Base-by-base conservation (phyloP, 2,329 filamentous ascomycete genomes). In the Zymoseptoria brevis region DNA sequence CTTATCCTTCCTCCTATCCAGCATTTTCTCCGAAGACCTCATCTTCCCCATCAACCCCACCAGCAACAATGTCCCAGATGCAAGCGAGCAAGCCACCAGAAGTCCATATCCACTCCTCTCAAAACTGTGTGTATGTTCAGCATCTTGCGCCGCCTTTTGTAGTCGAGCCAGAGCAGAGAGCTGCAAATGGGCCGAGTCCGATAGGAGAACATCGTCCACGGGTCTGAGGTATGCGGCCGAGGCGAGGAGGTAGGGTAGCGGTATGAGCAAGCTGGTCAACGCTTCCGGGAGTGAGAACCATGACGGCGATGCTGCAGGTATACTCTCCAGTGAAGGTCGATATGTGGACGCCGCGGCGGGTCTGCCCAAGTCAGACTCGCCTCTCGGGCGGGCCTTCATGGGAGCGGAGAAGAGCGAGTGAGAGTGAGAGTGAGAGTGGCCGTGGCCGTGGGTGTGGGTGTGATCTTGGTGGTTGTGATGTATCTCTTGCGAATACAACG, bases 221-320 rank as follows among this genome's bases (percentile, higher is more conserved):
- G 61, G 60, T n/a, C 64, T 64, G 7, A 75, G 75, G 61, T 77
- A 79, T 57, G 76, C 76, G 16, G 78, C 68, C 6, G 77, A 77
- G 6, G 76, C 77, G 55, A 81, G 71, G 56, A 80, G 64, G 59
- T 75, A 80, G 5, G 79, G 79, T 24, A 81, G 70, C 7, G 78
- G 77, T 24, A 81, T 71, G 29, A 83, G 71, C 57, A 81, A 64
- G 22, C 79, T 80, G 4, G 79, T 79, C 58, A 82, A 62, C 4
- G 77, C 70, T 67, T 83, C 80, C 24, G 75, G 72, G 16, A 79
- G 75, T 11, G 69, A 69, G 60, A 71, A 69, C 65, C 66, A 71
- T 55, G 66, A 64, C 8, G 61, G 51, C 21, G 58, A 64, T 9
- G 64, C 65, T 29, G 65, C 50, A 9, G 58, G 61, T 51, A 64